A percentile compares a stretch with the other conserved stretches of the same genome.
Evolutionary conservation across 2,329 filamentous ascomycete genomes (phyloP).

Genomic region (Epichloe typhina): DNA sequence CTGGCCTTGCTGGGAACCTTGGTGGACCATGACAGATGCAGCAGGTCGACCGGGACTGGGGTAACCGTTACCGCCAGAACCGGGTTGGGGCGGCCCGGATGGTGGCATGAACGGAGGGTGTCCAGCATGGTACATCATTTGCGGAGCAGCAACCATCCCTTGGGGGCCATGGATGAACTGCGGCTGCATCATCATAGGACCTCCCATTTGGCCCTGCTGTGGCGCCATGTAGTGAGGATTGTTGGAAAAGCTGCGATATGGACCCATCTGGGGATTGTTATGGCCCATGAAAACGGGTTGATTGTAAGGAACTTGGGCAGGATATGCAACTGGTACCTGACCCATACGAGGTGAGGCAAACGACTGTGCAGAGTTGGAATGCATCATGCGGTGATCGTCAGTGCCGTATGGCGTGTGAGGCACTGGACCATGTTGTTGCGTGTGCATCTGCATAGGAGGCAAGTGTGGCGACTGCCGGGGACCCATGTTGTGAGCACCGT

Average conservation of each 20-base stretch:
- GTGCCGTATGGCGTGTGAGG: slow-evolving; percentile 55
- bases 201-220: slow-evolving; percentile 58
- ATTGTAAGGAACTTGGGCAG: slow-evolving; percentile 56
- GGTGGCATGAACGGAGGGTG: slow-evolving; percentile 52
- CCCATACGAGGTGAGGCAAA: slow-evolving; percentile 74
- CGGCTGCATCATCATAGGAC: slow-evolving; percentile 72
- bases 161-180: slow-evolving; percentile 65
- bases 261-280: slow-evolving; percentile 55
- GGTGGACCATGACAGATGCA: slow-evolving; percentile 87
- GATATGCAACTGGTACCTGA: slow-evolving; percentile 57
- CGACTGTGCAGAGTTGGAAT: slow-evolving; percentile 68
- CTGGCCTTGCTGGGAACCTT: slow-evolving; percentile 87
- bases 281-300: slow-evolving; percentile 63
- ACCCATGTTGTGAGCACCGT: slow-evolving; percentile 53
- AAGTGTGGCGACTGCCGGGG: slow-evolving; percentile 63
- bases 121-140: slow-evolving; percentile 70
- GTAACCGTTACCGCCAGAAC: slow-evolving; percentile 61
- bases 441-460: slow-evolving; percentile 64
- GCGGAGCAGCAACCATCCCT: slow-evolving; percentile 53
- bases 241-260: slow-evolving; percentile 58
- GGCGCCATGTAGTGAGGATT: slow-evolving; percentile 57
- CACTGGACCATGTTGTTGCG: slow-evolving; percentile 55
- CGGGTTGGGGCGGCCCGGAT: slow-evolving; percentile 40
- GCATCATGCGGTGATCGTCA: slow-evolving; percentile 83
- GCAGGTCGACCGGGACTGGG: slow-evolving; percentile 72